Conservation (phyloP, 768 basidiomycete species). For the Pilatotrama ljubarskyi region DNA sequence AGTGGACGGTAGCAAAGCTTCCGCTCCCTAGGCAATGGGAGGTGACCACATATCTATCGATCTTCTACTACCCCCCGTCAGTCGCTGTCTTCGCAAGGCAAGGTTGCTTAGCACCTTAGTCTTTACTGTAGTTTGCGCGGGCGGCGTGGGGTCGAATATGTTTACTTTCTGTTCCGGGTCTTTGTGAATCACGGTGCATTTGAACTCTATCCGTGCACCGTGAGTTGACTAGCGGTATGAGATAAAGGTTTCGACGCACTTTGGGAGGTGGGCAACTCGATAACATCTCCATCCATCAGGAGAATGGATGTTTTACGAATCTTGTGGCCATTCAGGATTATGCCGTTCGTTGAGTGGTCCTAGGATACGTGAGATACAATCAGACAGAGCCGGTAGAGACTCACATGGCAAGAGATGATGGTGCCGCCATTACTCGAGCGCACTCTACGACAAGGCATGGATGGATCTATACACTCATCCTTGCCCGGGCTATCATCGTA, state of each 20-base stretch:
- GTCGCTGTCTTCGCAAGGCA: background rate
- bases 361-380: slow-evolving; percentile 27
- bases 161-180: slow-evolving; percentile 52
- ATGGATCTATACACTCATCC: background rate
- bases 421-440: slow-evolving; percentile 69
- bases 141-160: slow-evolving; percentile 64
- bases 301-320: slow-evolving; percentile 69
- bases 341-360: slow-evolving; percentile 80
- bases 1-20: slow-evolving; percentile 79
- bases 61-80: slow-evolving; percentile 41
- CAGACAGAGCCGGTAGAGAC: slow-evolving; percentile 1
- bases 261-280: slow-evolving; percentile 68
- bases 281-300: slow-evolving; percentile 72
- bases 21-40: slow-evolving; percentile 80
- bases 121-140: slow-evolving; percentile 53
- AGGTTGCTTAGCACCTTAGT: slow-evolving; percentile 33
- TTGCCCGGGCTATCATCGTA: background rate
- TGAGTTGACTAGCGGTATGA: background rate
- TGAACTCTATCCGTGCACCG: slow-evolving; percentile 54
- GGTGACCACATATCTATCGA: slow-evolving; percentile 72
- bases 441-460: slow-evolving; percentile 47
- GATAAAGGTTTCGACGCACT: slow-evolving; percentile 38
- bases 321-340: slow-evolving; percentile 66
- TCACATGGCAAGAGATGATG: slow-evolving; percentile 78
- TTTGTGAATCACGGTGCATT: slow-evolving; percentile 60